phyloP scores from a whole-genome alignment of 2,329 filamentous ascomycete species.

The Scortechinia acanthostroma region DNA sequence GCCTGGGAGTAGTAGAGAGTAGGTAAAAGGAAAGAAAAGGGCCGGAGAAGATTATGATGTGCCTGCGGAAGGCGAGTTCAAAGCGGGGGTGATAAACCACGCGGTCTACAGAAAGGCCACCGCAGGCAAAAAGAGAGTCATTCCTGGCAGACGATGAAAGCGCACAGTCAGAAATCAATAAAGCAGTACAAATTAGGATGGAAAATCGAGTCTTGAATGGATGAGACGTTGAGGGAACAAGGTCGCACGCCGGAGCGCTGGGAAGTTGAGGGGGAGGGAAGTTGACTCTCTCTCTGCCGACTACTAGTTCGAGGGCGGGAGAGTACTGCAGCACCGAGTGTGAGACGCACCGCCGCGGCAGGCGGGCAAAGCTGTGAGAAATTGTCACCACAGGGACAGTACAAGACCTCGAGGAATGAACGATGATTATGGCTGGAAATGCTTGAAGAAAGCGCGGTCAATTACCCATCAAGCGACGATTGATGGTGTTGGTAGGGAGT shows the following conservation, averaged over 20 bases:
- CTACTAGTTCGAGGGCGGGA: background rate
- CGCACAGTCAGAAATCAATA: slow-evolving; percentile 4
- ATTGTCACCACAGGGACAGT: no score
- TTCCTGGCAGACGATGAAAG: slow-evolving; percentile 19
- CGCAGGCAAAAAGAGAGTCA: slow-evolving; percentile 24
- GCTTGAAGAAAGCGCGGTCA: no score
- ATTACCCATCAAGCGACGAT: no score
- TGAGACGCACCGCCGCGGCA: no score
- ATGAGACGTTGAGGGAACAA: slow-evolving; percentile 5
- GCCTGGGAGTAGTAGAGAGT: slow-evolving; percentile 5
- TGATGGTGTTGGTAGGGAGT: no score
- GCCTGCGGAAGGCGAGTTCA: slow-evolving; percentile 21
- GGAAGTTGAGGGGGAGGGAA: slow-evolving; percentile 3
- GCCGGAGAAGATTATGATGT: slow-evolving; percentile 10
- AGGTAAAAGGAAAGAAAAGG: slow-evolving; percentile 5
- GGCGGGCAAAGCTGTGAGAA: no score
- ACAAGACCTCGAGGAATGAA: no score
- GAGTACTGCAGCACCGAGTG: no score
- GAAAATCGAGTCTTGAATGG: background rate
- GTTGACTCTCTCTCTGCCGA: background rate
- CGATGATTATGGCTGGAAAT: no score
- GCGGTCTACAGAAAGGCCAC: slow-evolving; percentile 26
- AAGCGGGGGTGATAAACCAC: slow-evolving; percentile 29
- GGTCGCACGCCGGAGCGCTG: slow-evolving; percentile 5
- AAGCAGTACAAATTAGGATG: slow-evolving; percentile 3